phyloP scores from a whole-genome alignment of 805 yeast genomes.

The Kodamaea neixiangensis region DNA sequence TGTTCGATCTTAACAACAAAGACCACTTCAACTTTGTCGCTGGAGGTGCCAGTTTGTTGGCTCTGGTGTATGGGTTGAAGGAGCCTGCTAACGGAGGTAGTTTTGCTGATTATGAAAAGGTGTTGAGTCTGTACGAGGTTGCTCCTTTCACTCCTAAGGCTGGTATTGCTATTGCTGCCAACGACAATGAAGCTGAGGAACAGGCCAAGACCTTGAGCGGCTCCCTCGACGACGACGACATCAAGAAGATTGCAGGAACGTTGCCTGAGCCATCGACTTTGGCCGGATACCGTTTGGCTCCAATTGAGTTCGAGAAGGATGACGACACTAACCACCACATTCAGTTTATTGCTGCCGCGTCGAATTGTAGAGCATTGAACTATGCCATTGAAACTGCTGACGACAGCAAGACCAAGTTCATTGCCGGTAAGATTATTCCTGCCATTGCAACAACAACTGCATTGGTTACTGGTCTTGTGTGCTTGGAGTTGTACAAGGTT shows the following conservation, averaged over 20 bases:
- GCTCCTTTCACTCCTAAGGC: conserved; percentile 71
- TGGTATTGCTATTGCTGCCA: conserved; percentile 78
- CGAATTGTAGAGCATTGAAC: conserved; percentile 93
- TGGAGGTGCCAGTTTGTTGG: conserved; percentile 90
- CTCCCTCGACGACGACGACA: conserved; percentile 57
- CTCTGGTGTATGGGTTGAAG: conserved; percentile 85
- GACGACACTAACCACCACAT: conserved; percentile 97
- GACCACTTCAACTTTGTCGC: conserved; percentile 83
- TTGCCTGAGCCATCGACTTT: conserved; percentile 87
- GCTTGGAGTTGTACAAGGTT: conserved; percentile 89
- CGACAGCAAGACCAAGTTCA: conserved; percentile 86
- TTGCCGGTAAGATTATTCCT: conserved; percentile 98
- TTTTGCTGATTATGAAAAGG: conserved; percentile 53
- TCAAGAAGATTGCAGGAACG: conserved; percentile 68
- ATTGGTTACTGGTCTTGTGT: conserved; percentile 90
- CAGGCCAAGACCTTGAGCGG: conserved; percentile 49
- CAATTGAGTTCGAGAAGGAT: conserved; percentile 97
- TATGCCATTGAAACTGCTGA: conserved; percentile 89
- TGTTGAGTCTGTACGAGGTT: conserved; percentile 47
- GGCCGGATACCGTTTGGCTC: conserved; percentile 82
- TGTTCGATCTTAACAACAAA: conserved; percentile 69
- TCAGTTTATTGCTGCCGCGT: conserved; percentile 93
- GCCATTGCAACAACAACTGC: conserved; percentile 99
- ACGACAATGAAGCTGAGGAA: conserved; percentile 87
- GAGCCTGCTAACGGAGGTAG: conserved; percentile 59